These are phyloP conservation scores for Beauveria pseudobassiana DNA, from an alignment of 2,329 filamentous ascomycete genomes.

Conservation along the genomic window DNA sequence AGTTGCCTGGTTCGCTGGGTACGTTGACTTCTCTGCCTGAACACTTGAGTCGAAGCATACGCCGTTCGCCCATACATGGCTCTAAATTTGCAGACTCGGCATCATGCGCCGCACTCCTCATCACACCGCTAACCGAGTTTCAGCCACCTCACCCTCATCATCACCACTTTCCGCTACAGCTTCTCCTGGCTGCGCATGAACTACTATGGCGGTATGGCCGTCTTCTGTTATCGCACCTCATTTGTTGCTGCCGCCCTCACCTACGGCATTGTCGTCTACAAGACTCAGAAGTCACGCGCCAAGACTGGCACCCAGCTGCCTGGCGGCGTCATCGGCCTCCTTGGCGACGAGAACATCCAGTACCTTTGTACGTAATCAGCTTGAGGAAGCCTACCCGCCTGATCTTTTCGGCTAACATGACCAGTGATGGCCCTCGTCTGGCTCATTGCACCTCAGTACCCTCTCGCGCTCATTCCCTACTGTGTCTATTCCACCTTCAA, in stretches of 20 bases:
- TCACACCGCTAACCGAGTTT: slow-evolving; percentile 10
- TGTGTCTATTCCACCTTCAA: slow-evolving; percentile 98
- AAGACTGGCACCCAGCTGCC: slow-evolving; percentile 61
- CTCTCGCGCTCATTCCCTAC: slow-evolving; percentile 87
- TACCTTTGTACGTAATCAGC: slow-evolving; percentile 66
- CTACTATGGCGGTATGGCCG: slow-evolving; percentile 68
- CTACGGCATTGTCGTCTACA: slow-evolving; percentile 98
- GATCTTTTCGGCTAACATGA: slow-evolving; percentile 14
- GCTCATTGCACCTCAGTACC: slow-evolving; percentile 85
- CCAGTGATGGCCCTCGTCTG: slow-evolving; percentile 88
- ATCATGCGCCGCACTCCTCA: neutral
- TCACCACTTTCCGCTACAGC: slow-evolving; percentile 74
- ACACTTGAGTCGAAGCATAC: neutral
- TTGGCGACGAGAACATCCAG: slow-evolving; percentile 92
- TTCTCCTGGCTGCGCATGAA: slow-evolving; percentile 87
- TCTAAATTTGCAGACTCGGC: neutral
- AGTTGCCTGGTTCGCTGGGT: slow-evolving; percentile 80
- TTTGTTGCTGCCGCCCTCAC: slow-evolving; percentile 86
- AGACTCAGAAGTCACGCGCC: slow-evolving; percentile 81
- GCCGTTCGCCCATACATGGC: neutral
- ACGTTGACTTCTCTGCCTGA: slow-evolving; percentile 34
- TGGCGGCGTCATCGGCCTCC: slow-evolving; percentile 54
- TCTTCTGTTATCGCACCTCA: slow-evolving; percentile 80
- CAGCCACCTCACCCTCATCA: slow-evolving; percentile 79
- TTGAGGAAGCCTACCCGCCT: neutral